phyloP scores from a whole-genome alignment of 2,329 filamentous ascomycete genomes.

The Pezicula carpinea region DNA sequence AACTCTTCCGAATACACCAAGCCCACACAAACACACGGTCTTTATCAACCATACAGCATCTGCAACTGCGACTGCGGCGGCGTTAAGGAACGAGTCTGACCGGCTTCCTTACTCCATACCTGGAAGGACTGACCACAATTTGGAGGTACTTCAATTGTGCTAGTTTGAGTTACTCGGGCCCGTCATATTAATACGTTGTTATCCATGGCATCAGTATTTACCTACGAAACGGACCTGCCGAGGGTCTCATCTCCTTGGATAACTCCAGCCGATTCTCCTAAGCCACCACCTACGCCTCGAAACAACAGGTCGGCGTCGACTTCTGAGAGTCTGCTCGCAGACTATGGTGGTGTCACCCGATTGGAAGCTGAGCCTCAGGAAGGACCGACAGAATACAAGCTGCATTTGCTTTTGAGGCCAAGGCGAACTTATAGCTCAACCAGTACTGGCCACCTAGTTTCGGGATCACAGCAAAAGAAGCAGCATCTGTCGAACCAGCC shows the following conservation, averaged over 20 bases:
- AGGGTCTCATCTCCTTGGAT: constrained; percentile 90
- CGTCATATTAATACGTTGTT: background rate
- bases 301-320: constrained; percentile 6
- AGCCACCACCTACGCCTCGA: constrained; percentile 20
- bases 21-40: constrained; percentile 45
- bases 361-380: constrained; percentile 89
- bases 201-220: constrained; percentile 89
- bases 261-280: constrained; percentile 40
- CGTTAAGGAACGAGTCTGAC: constrained; percentile 8
- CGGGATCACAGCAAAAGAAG: constrained; percentile 25
- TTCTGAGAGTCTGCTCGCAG: constrained; percentile 27
- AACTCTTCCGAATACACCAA: constrained; percentile 33
- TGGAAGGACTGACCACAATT: background rate
- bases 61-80: constrained; percentile 12
- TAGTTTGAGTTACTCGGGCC: background rate
- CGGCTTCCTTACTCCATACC: background rate
- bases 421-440: constrained; percentile 68
- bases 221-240: constrained; percentile 83
- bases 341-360: constrained; percentile 65
- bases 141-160: background rate
- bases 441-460: constrained; percentile 55
- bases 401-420: constrained; percentile 80
- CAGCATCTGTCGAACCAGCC: constrained; percentile 14
- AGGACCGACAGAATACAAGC: constrained; percentile 93
- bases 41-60: constrained; percentile 30